Conservation (phyloP, 139 green algal species). For the Coccomyxa sp. region DNA sequence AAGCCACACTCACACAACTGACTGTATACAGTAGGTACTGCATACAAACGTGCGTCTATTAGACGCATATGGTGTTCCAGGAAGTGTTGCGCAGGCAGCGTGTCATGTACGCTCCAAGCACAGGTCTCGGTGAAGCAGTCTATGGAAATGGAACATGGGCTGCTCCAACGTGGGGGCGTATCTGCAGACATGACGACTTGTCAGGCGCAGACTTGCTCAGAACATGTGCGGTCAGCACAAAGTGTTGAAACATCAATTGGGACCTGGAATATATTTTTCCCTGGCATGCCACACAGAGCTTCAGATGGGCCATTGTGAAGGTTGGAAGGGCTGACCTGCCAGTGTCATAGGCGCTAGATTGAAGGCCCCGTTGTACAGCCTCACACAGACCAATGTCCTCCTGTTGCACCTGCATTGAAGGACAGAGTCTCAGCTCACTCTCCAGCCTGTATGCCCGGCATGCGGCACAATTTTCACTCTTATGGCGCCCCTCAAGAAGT, state of each 20-base stretch:
- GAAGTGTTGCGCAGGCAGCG: neutral
- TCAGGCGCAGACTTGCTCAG: neutral
- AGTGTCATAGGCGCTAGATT: conserved; percentile 28
- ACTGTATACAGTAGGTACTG: neutral
- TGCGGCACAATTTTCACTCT: neutral
- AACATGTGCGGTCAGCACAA: neutral
- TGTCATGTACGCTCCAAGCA: neutral
- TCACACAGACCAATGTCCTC: conserved; percentile 55
- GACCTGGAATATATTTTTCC: neutral
- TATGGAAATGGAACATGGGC: conserved; percentile 58
- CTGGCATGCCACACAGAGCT: neutral
- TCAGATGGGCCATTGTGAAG: neutral
- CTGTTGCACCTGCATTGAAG: conserved; percentile 42
- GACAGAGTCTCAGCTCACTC: neutral
- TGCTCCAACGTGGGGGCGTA: conserved; percentile 47
- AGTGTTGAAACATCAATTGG: neutral
- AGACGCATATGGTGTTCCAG: neutral
- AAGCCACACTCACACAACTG: neutral
- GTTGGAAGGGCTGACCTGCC: conserved; percentile 20
- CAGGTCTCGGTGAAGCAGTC: conserved; percentile 19
- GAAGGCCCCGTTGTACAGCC: conserved; percentile 45
- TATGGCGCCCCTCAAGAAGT: neutral
- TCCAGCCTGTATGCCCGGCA: too few species aligned
- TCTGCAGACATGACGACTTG: conserved; percentile 8
- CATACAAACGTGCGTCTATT: neutral